These are phyloP conservation scores for Colletotrichum phormii DNA, from an alignment of 2,329 filamentous ascomycete species.

Conservation along the genomic window DNA sequence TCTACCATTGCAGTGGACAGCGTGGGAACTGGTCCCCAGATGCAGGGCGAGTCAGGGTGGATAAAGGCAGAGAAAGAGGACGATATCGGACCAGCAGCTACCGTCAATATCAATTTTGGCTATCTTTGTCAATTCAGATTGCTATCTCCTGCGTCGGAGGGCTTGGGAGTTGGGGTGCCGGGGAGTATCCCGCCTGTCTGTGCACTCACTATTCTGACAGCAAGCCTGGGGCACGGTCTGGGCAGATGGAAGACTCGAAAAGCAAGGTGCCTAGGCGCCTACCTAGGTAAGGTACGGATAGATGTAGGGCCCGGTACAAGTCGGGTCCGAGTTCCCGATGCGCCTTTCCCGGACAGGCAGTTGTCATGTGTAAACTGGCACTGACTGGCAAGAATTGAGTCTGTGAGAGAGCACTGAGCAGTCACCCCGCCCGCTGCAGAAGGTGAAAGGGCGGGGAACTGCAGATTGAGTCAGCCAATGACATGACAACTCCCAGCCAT, in stretches of 20 bases:
- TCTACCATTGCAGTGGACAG: conserved; percentile 3
- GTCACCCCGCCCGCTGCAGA: conserved; percentile 24
- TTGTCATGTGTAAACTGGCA: conserved; percentile 26
- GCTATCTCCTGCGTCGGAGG: neutral
- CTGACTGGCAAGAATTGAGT: no score
- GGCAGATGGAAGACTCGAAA: neutral
- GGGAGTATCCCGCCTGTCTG: conserved; percentile 11
- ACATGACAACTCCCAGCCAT: neutral
- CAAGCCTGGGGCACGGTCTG: neutral
- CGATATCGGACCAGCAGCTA: conserved; percentile 27
- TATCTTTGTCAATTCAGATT: neutral
- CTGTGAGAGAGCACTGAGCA: no score
- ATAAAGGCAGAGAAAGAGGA: conserved; percentile 12
- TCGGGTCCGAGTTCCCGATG: neutral
- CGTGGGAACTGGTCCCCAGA: conserved; percentile 26
- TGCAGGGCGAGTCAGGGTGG: conserved; percentile 3
- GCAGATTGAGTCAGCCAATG: conserved; percentile 8
- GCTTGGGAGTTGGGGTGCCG: neutral
- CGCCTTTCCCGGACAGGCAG: conserved; percentile 12
- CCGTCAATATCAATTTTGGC: conserved; percentile 6
- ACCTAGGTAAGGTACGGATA: no score
- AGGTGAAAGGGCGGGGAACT: conserved; percentile 14
- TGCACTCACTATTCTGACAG: conserved; percentile 25
- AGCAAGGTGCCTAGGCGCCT: no score
- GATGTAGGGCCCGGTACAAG: neutral